Base-by-base conservation (phyloP, 1,139 yeast species). In the Keqinozyma sinolaborantium region DNA sequence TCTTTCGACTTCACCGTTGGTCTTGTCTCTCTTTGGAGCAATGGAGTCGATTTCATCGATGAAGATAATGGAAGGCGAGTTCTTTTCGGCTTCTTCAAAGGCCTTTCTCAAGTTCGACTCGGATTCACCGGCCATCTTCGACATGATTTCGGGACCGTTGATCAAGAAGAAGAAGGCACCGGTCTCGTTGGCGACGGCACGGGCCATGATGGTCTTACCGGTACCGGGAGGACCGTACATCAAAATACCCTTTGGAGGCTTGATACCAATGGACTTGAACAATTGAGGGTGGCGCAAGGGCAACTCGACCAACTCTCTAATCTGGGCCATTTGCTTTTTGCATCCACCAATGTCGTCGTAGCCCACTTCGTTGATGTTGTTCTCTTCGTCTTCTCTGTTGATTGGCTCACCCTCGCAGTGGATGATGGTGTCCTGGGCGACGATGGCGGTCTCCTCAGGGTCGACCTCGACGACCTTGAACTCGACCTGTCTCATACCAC, bases 111-210 rank as follows among this genome's bases (percentile, higher is more conserved):
- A 73, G 55, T 92, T 92, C 26, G 95, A 85, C 69, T 92, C 99
- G 14, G 97, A 87, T 66, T 92, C 99, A 70, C 99, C 99, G 29
- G 99, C 98, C 99, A 92, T 92, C 69, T 92, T 92, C 35, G 97
- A 88, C 98, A 92, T 92, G 56, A 92, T 95, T 67, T 92, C 98
- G n/a, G 99, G 99, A 62, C 98, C 99, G 58, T 92, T 92, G 59
- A 92, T 92, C 55, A 92, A 76, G 61, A 92, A 92, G 78, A 92
- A 92, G 61, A 92, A 92, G 1, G 98, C 99, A 53, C 98, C 98
- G 18, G 98, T 92, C 65, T 92, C 99, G 52, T 92, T 92, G 30
- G 99, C 99, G 33, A 92, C 98, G 8, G 98, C 99, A 59, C 98
- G 81, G 3, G 99, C 99, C 96, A 92, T 90, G 47, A 92, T 74